Evolutionary conservation across 352 stramenopile genomes (phyloP).

Genomic region (Pythium volutum): DNA sequence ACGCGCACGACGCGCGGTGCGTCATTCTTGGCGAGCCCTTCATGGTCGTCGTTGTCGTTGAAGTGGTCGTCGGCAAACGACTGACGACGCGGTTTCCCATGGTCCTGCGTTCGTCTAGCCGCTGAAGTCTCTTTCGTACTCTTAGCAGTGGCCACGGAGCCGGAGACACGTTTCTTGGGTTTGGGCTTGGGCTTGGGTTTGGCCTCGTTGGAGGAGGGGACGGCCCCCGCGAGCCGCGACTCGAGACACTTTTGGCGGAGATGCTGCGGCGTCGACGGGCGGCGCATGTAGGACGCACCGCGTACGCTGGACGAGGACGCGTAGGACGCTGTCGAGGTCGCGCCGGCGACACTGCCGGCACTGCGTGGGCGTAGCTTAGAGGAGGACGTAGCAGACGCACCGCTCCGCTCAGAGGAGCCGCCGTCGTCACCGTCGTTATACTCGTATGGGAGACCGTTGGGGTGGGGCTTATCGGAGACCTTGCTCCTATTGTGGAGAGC

Average conservation of each 20-base stretch:
- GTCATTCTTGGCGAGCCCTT: conserved; percentile 14
- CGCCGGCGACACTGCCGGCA: conserved; percentile 47
- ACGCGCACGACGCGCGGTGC: conserved; percentile 44
- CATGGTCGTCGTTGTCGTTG: background rate
- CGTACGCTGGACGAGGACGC: conserved; percentile 35
- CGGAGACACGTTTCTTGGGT: conserved; percentile 37
- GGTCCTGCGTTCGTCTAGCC: conserved; percentile 1
- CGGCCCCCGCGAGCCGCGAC: conserved; percentile 32
- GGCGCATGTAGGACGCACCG: conserved; percentile 55
- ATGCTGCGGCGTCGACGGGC: conserved; percentile 52
- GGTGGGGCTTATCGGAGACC: background rate
- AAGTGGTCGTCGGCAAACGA: conserved; percentile 26
- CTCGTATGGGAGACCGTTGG: background rate
- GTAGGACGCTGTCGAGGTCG: conserved; percentile 13
- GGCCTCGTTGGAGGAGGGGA: conserved; percentile 4
- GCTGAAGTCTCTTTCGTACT: background rate
- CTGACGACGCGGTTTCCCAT: conserved; percentile 27
- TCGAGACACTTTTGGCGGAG: conserved; percentile 71
- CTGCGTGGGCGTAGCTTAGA: conserved; percentile 46
- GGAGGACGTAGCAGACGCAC: conserved; percentile 3
- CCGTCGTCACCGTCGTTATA: conserved; percentile 5
- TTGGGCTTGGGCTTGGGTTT: conserved; percentile 27
- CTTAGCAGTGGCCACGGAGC: background rate
- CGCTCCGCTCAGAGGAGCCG: conserved; percentile 8
- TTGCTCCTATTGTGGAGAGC: background rate